A percentile compares a stretch with the other conserved stretches of the same genome.
Conservation (phyloP, 2,329 filamentous ascomycete genomes). For the Fusarium sp. region DNA sequence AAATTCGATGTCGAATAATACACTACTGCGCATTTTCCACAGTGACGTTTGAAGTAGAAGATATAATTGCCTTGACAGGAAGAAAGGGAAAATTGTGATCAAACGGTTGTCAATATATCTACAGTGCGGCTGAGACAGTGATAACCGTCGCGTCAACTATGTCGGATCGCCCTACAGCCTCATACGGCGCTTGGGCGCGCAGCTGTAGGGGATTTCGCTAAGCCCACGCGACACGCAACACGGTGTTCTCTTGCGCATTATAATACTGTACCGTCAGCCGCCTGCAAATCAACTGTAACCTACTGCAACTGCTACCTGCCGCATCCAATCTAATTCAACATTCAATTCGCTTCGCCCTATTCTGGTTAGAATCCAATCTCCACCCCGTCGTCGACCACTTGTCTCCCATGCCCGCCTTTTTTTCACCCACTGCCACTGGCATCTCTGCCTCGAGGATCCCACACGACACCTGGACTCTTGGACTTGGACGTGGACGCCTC, state of each 20-base stretch:
- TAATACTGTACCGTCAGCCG: conserved; percentile 7
- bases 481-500: conserved; percentile 23
- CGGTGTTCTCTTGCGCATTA: background rate
- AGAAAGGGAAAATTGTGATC: conserved; percentile 14
- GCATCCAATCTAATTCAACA: background rate
- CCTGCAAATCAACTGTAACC: background rate
- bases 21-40: too few species aligned
- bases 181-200: conserved; percentile 2
- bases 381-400: conserved; percentile 19
- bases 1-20: background rate
- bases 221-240: conserved; percentile 12
- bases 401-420: conserved; percentile 43
- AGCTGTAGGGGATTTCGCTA: background rate
- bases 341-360: background rate
- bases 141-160: conserved; percentile 6
- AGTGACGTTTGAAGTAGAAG: background rate
- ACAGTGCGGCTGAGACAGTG: conserved; percentile 27
- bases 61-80: background rate
- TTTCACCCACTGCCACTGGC: conserved; percentile 46
- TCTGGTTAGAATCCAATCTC: conserved; percentile 8
- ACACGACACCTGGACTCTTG: conserved; percentile 36
- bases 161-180: conserved; percentile 4
- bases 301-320: background rate
- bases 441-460: conserved; percentile 38
- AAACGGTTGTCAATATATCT: conserved; percentile 8